These are phyloP conservation scores for Phallus indusiatus DNA, from an alignment of 768 basidiomycete species.

Conservation along the genomic window DNA sequence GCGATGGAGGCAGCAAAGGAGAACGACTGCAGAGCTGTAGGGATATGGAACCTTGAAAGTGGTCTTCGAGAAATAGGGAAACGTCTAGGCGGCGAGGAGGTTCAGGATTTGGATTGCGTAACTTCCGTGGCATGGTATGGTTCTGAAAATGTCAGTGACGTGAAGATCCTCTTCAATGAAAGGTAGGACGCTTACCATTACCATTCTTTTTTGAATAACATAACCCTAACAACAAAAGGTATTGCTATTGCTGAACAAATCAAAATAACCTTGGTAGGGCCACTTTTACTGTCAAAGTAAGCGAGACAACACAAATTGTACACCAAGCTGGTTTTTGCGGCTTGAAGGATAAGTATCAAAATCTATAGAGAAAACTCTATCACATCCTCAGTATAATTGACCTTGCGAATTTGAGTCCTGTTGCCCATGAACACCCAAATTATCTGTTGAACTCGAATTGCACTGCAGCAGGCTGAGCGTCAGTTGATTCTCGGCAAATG, in stretches of 20 bases:
- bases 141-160: constrained; percentile 19
- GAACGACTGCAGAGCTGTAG: constrained; percentile 28
- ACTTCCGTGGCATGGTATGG: constrained; percentile 45
- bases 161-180: constrained; percentile 43
- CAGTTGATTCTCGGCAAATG: too few species aligned
- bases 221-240: neutral
- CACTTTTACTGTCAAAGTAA: too few species aligned
- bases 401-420: too few species aligned
- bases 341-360: too few species aligned
- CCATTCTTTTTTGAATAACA: neutral
- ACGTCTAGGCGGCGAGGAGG: constrained; percentile 23
- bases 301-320: too few species aligned
- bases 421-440: too few species aligned
- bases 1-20: constrained; percentile 28
- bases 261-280: too few species aligned
- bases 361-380: too few species aligned
- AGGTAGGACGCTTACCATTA: constrained; percentile 22
- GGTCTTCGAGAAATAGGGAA: constrained; percentile 22
- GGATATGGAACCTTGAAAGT: constrained; percentile 37
- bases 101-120: constrained; percentile 30
- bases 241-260: neutral
- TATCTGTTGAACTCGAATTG: too few species aligned
- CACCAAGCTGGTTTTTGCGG: too few species aligned
- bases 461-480: too few species aligned
- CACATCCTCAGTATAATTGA: too few species aligned